Percentiles rank a stretch among this genome's conserved stretches.
Conservation (phyloP, 2,329 filamentous ascomycete genomes). For the Trichoderma koningii region DNA sequence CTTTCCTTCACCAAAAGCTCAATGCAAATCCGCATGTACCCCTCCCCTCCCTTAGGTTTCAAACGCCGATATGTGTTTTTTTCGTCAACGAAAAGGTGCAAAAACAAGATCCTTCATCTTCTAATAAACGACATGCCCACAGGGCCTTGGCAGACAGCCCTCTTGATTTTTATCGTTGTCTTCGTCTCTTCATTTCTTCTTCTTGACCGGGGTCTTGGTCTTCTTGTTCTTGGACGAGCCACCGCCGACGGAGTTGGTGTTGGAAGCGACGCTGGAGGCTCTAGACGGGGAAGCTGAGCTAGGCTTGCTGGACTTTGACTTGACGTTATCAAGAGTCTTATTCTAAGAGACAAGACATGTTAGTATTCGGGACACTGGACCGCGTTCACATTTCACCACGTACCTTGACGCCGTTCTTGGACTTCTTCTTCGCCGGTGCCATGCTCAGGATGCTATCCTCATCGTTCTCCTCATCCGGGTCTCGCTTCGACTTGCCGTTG, state of each 20-base stretch:
- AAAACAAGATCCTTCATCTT: constrained; percentile 12
- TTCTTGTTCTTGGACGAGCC: constrained; percentile 56
- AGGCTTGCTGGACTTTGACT: constrained; percentile 77
- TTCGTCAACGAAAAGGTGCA: not conserved
- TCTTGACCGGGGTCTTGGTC: constrained; percentile 36
- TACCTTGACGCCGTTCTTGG: constrained; percentile 86
- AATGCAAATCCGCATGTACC: constrained; percentile 5
- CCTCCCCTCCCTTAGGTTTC: not conserved
- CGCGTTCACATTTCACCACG: not conserved
- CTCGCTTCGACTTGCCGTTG: constrained; percentile 73
- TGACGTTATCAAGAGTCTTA: constrained; percentile 88
- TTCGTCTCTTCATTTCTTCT: constrained; percentile 36
- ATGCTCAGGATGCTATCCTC: constrained; percentile 78
- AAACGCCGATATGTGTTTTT: constrained; percentile 9
- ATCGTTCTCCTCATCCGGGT: constrained; percentile 78
- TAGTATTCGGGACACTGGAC: not conserved
- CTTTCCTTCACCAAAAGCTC: not conserved
- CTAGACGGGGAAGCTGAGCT: constrained; percentile 78
- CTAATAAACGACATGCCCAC: not conserved
- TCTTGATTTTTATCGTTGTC: not conserved
- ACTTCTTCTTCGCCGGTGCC: constrained; percentile 91
- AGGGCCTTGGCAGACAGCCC: not conserved
- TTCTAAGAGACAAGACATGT: constrained; percentile 60
- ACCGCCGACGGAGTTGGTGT: constrained; percentile 53
- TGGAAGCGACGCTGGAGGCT: constrained; percentile 85